Base-by-base conservation (phyloP, 2,329 filamentous ascomycete species). In the Apiospora hydei region DNA sequence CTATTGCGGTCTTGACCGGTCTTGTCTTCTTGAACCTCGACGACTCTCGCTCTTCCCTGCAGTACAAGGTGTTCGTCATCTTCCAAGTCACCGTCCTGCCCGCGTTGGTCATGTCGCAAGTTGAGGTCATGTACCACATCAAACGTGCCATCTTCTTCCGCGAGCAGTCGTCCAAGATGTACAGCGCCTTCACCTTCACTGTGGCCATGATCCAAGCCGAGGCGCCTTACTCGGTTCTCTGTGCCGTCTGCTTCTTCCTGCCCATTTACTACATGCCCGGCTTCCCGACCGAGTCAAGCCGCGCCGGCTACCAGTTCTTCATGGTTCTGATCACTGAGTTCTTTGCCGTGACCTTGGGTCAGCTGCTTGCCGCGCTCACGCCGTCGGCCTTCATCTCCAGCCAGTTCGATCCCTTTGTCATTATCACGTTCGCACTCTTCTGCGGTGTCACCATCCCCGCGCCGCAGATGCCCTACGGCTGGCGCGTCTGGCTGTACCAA, bases 1-100 rank as follows among this genome's bases (percentile, higher is more conserved):
- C 91, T 73, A 93, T 97, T 75, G 92, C 93, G 0, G 79, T 97
- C 18, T 84, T 97, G 71, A 94, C 92, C 0, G 95, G 95, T 76
- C 87, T 97, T 16, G 92, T 92, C 46, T 98, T 93, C 81, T 85
- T 97, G 67, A 89, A 94, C 73, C 89, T 97, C 11, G 91, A 96
- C 78, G 83, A 95, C 77, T 94, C 92, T 2, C 89, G 92, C 13
- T 84, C 91, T 0, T 93, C 92, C 1, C 87, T 98, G 5, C 95
- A 98, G 82, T 93, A 96, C 85, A 91, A 92, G 73, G 89, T 98
- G 74, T 98, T 98, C 82, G 90, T 96, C 82, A 93, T 96, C 81
- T 98, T 98, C 88, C 94, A 97, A 81, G 90, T 95, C 69, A 94
- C 94, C 0, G 93, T 97, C 30, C 87, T 98, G 38, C 94, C 94